Conservation (phyloP, 2,329 filamentous ascomycete species). For the Aschersonia sp. region DNA sequence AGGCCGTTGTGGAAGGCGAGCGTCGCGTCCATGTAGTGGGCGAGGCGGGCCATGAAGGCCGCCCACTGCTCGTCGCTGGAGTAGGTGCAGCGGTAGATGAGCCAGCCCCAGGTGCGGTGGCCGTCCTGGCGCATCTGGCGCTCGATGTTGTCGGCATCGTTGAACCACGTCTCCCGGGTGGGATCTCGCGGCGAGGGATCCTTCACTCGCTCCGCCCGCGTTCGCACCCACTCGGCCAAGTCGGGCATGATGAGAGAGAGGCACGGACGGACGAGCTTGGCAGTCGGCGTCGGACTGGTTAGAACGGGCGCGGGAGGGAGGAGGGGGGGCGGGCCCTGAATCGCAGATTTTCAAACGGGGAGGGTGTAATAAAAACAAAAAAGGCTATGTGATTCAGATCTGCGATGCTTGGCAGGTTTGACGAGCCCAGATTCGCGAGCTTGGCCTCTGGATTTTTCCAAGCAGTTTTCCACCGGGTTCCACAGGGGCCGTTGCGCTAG, state of each 20-base stretch:
- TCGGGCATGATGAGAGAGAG: background rate
- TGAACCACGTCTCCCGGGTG: background rate
- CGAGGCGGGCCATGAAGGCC: background rate
- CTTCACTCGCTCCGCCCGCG: background rate
- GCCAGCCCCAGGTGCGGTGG: background rate
- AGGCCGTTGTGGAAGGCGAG: background rate
- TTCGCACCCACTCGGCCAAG: background rate
- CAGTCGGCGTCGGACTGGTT: background rate
- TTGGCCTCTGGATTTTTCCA: background rate
- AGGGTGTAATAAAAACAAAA: background rate
- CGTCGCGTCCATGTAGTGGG: background rate
- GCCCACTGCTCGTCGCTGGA: background rate
- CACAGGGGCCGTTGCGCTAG: background rate
- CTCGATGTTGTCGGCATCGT: slow-evolving; percentile 1
- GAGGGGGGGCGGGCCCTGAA: too few species aligned
- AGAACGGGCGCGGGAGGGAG: background rate
- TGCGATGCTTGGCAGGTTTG: background rate
- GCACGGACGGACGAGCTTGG: background rate
- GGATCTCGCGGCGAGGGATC: background rate
- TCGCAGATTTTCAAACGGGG: too few species aligned
- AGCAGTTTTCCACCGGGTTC: background rate
- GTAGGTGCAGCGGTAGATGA: slow-evolving; percentile 1
- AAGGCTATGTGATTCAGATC: background rate
- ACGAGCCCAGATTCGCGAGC: background rate
- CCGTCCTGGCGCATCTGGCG: slow-evolving; percentile 1